Conservation (phyloP, 78 protist genomes). For the Dictyostelium purpureum region DNA sequence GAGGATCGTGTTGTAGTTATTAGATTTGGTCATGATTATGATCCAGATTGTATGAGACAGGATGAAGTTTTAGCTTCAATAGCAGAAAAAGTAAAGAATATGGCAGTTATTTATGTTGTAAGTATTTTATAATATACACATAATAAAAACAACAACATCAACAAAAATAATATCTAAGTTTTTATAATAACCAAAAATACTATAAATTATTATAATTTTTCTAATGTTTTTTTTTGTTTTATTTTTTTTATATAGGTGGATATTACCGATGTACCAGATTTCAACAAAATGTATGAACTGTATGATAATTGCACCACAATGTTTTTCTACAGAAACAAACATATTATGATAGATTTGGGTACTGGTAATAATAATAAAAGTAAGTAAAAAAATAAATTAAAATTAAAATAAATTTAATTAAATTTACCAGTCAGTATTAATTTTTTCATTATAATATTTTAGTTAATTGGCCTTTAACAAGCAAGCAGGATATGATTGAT, state of each 20-base stretch:
- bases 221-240: background rate
- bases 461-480: conserved; percentile 94
- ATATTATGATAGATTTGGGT: conserved; percentile 98
- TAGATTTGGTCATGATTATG: conserved; percentile 99
- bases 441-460: background rate
- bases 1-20: conserved; percentile 97
- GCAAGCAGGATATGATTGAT: conserved; percentile 96
- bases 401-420: background rate
- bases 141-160: background rate
- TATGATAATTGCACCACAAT: conserved; percentile 98
- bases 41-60: conserved; percentile 90
- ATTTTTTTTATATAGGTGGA: conserved; percentile 85
- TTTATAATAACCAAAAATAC: background rate
- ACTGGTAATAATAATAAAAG: conserved; percentile 99
- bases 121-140: background rate
- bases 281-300: conserved; percentile 99
- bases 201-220: background rate
- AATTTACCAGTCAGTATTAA: background rate
- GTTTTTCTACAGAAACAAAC: conserved; percentile 98
- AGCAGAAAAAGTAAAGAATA: conserved; percentile 79
- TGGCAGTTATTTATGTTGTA: conserved; percentile 91
- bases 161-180: background rate
- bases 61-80: conserved; percentile 84
- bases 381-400: conserved; percentile 12
- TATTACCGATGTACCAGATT: conserved; percentile 97